Base-by-base conservation (phyloP, 192 early-diverging fungal species). In the Funneliformis mosseae region DNA sequence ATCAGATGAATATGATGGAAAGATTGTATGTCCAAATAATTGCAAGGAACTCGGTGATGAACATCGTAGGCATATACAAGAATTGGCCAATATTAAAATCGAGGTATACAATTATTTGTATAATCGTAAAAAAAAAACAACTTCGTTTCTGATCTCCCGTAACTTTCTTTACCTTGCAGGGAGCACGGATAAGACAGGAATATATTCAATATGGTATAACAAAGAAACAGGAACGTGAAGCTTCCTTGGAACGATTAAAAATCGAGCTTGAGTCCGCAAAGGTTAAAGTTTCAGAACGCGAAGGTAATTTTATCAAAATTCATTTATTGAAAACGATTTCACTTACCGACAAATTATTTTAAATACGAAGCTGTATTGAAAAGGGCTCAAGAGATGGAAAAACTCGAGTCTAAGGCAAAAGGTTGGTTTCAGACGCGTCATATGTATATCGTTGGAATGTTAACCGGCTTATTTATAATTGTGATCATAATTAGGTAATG, bases 1-100 rank as follows among this genome's bases (percentile, higher is more conserved):
- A 9, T 93, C 93, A 0, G 97, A 98, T 76, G 98, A 98, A 83
- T 92, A 89, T 80, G 82, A 83, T 68, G 89, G 90, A 0, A 43
- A 83, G 7, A 85, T 88, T 0, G 41, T 80, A 14, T 98, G 98
- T 69, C 90, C 92, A 3, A 91, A 98, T 83, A 82, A 74, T n/a
- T 99, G 98, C 74, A 87, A 84, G 21, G 87, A 92, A 70, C 81
- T 91, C 5, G 94, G 89, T 10, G 83, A 74, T 0, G 81, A 83
- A 63, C 87, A 89, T 45, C 81, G 85, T 27, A 74, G 84, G 55
- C 68, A 82, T 33, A 81, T 85, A 27, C 79, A 80, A 9, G 73
- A 85, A 62, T 28, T 87, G 4, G 64, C 78, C 23, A 73, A 45
- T 25, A 38, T 81, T 25, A 73, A 73, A 61, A 48, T 55, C 12